Evolutionary conservation across 2,329 filamentous ascomycete genomes (phyloP).

Genomic region (Alternaria alternata): DNA sequence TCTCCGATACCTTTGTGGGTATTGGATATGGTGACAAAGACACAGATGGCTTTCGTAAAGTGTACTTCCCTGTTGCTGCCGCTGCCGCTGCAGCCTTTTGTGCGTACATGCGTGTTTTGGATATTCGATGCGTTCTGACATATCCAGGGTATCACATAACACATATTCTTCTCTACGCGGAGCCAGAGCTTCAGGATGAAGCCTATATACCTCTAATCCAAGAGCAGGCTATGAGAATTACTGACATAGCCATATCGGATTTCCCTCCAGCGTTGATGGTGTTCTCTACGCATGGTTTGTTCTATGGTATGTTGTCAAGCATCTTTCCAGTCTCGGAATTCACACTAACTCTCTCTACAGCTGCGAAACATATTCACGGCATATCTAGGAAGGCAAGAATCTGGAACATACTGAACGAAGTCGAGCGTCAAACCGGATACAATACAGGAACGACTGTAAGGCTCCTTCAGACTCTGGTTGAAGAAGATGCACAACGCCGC

Average conservation of each 20-base stretch:
- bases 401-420: slow-evolving; percentile 44
- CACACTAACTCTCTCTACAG: slow-evolving; percentile 16
- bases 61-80: slow-evolving; percentile 45
- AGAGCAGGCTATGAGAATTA: slow-evolving; percentile 40
- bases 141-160: slow-evolving; percentile 38
- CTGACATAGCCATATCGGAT: slow-evolving; percentile 44
- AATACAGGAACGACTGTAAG: slow-evolving; percentile 39
- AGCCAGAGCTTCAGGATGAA: slow-evolving; percentile 38
- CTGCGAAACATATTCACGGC: slow-evolving; percentile 47
- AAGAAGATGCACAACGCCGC: slow-evolving; percentile 11
- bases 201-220: slow-evolving; percentile 39
- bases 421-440: slow-evolving; percentile 44
- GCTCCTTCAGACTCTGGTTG: slow-evolving; percentile 37
- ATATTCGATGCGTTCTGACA: background rate
- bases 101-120: background rate
- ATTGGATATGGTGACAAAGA: slow-evolving; percentile 43
- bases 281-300: slow-evolving; percentile 44
- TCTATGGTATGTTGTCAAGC: slow-evolving; percentile 34
- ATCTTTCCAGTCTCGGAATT: background rate
- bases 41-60: slow-evolving; percentile 42
- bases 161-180: slow-evolving; percentile 44
- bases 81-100: slow-evolving; percentile 42
- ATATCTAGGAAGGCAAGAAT: slow-evolving; percentile 44
- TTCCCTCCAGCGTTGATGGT: slow-evolving; percentile 44
- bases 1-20: slow-evolving; percentile 42